Conservation (phyloP, 164 flowering plant genomes). For the Dillenia suffruticosa region DNA sequence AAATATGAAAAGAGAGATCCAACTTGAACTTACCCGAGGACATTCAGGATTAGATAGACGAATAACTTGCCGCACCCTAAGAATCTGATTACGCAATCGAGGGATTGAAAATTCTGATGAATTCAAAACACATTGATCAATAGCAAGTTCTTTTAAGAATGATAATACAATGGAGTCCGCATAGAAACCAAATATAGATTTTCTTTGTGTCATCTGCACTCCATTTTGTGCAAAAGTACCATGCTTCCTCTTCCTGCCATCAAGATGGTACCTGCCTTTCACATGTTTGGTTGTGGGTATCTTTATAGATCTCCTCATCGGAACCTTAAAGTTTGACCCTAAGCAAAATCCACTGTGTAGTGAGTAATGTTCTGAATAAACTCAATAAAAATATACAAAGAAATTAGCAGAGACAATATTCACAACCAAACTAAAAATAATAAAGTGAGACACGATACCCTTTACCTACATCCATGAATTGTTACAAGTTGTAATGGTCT, state of each 20-base stretch:
- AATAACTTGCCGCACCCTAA: slow-evolving; percentile 18
- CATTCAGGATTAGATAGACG: slow-evolving; percentile 3
- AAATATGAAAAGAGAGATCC: not conserved
- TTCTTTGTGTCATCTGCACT: not conserved
- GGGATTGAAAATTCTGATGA: not conserved
- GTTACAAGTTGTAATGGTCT: too few species aligned
- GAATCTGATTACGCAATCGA: slow-evolving; percentile 13
- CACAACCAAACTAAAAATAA: too few species aligned
- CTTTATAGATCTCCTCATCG: too few species aligned
- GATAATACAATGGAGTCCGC: slow-evolving; percentile 9
- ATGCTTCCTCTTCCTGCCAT: not conserved
- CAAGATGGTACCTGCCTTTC: too few species aligned
- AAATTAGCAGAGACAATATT: too few species aligned
- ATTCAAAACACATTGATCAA: slow-evolving; percentile 17
- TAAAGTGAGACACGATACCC: too few species aligned
- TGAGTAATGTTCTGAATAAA: too few species aligned
- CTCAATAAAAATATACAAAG: too few species aligned
- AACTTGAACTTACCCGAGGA: slow-evolving; percentile 20
- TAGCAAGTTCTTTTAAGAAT: slow-evolving; percentile 20
- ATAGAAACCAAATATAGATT: not conserved
- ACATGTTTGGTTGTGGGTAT: too few species aligned
- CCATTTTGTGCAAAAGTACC: not conserved
- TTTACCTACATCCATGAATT: too few species aligned
- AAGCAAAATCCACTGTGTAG: too few species aligned
- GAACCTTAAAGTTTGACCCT: too few species aligned